These are phyloP conservation scores for Mycena galericulata DNA, from an alignment of 768 basidiomycete species.

Conservation along the genomic window DNA sequence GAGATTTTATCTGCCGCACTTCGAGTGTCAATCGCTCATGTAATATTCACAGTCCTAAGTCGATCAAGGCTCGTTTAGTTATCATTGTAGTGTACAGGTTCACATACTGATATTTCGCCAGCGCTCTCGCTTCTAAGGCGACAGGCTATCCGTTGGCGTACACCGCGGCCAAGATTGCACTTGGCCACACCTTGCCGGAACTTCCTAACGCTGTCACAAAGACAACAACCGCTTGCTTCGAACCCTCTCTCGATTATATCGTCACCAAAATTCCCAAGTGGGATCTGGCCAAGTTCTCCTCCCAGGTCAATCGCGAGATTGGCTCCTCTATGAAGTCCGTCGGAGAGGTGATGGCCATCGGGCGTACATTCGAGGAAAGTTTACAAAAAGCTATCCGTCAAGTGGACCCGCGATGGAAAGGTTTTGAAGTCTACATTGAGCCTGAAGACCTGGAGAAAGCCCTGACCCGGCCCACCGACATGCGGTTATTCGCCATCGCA, in stretches of 20 bases:
- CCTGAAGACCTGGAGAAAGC: slow-evolving; percentile 88
- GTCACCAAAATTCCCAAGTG: slow-evolving; percentile 99
- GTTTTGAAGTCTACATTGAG: slow-evolving; percentile 95
- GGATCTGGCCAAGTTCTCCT: slow-evolving; percentile 98
- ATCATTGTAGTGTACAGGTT: slow-evolving; percentile 3
- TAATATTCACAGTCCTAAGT: slow-evolving; percentile 63
- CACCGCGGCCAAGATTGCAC: slow-evolving; percentile 98
- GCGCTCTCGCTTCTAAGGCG: slow-evolving; percentile 97
- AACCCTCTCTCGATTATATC: slow-evolving; percentile 98
- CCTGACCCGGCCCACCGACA: slow-evolving; percentile 89
- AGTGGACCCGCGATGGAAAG: slow-evolving; percentile 96
- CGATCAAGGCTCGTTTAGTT: slow-evolving; percentile 73
- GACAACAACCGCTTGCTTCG: slow-evolving; percentile 99
- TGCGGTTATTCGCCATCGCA: slow-evolving; percentile 96
- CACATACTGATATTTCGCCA: slow-evolving; percentile 43
- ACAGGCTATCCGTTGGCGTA: slow-evolving; percentile 99
- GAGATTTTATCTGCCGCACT: slow-evolving; percentile 38
- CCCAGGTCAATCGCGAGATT: slow-evolving; percentile 93
- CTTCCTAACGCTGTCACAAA: slow-evolving; percentile 99
- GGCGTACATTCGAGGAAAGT: slow-evolving; percentile 98
- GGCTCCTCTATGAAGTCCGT: slow-evolving; percentile 99
- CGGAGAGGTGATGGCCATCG: slow-evolving; percentile 99
- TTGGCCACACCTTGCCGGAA: slow-evolving; percentile 97
- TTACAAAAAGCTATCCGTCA: slow-evolving; percentile 98
- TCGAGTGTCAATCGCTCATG: slow-evolving; percentile 1